Conservation (phyloP, 2,329 filamentous ascomycete species). For the Hypoxylon sp. region DNA sequence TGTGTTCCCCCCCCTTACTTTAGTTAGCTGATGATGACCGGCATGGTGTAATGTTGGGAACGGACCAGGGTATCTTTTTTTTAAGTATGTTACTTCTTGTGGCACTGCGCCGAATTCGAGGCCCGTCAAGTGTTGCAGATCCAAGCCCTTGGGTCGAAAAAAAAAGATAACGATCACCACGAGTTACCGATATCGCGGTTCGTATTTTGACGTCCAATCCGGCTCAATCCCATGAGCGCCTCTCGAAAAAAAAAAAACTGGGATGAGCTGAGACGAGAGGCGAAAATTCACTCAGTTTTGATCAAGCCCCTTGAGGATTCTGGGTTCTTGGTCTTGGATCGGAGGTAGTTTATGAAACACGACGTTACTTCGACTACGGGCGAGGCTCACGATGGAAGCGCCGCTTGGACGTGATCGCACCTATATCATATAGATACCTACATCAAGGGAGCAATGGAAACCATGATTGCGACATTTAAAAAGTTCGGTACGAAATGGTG, state of each 20-base stretch:
- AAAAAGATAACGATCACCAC: slow-evolving; percentile 13
- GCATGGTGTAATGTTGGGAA: slow-evolving; percentile 24
- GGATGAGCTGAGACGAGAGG: not conserved
- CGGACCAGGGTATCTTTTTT: slow-evolving; percentile 15
- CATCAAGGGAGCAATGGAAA: slow-evolving; percentile 10
- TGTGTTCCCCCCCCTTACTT: too few species aligned
- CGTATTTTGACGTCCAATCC: slow-evolving; percentile 1
- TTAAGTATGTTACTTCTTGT: slow-evolving; percentile 26
- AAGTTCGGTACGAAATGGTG: slow-evolving; percentile 24
- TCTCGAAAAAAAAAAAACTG: not conserved
- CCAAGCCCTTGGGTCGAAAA: slow-evolving; percentile 32
- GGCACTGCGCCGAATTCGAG: slow-evolving; percentile 17
- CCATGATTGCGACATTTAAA: slow-evolving; percentile 24
- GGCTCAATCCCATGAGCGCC: not conserved
- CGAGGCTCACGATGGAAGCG: slow-evolving; percentile 11
- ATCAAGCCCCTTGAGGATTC: slow-evolving; percentile 1
- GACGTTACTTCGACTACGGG: slow-evolving; percentile 21
- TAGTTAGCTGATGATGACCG: slow-evolving; percentile 26
- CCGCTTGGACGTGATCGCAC: slow-evolving; percentile 20
- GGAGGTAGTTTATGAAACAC: slow-evolving; percentile 25
- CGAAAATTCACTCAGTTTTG: not conserved
- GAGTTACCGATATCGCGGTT: slow-evolving; percentile 16
- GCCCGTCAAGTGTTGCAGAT: slow-evolving; percentile 26
- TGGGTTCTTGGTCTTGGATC: slow-evolving; percentile 4
- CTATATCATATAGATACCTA: slow-evolving; percentile 10